Evolutionary conservation across 345 rosid genomes (phyloP).

Genomic region (Psidium friedrichsthalianum): DNA sequence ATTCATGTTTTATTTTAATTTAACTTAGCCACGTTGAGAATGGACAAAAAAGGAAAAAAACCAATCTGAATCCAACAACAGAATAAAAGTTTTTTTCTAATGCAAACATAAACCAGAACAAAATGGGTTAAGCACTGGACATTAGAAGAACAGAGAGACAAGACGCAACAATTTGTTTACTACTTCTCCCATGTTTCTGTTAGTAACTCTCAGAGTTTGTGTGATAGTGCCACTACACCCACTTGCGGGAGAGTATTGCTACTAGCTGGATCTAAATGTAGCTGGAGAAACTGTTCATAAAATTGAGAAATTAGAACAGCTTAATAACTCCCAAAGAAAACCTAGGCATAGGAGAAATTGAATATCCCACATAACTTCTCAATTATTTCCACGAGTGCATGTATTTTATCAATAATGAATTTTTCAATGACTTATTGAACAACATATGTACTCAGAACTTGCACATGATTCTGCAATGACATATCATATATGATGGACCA

Average conservation of each 20-base stretch:
- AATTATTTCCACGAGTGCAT: not conserved
- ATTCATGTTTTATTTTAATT: not conserved
- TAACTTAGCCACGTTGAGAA: not conserved
- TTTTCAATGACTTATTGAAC: not conserved
- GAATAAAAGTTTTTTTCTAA: not conserved
- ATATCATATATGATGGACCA: not conserved
- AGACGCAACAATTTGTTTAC: slow-evolving; percentile 19
- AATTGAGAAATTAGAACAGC: slow-evolving; percentile 2
- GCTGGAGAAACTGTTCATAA: slow-evolving; percentile 76
- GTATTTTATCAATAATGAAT: not conserved
- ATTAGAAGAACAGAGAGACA: not conserved
- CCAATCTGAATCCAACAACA: not conserved
- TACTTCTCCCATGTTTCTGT: slow-evolving; percentile 97
- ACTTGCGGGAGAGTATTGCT: slow-evolving; percentile 57
- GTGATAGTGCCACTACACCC: slow-evolving; percentile 49
- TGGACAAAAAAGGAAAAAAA: not conserved
- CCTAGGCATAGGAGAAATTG: not conserved
- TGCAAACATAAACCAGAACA: not conserved
- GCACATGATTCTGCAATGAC: not conserved
- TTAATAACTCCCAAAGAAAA: not conserved
- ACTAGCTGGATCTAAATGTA: slow-evolving; percentile 90
- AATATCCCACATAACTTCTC: not conserved
- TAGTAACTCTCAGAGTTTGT: slow-evolving; percentile 66
- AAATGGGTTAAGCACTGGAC: not conserved
- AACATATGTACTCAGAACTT: not conserved